These are phyloP conservation scores for Friedmanniomyces endolithicus DNA, from an alignment of 495 filamentous ascomycete species.

Conservation along the genomic window DNA sequence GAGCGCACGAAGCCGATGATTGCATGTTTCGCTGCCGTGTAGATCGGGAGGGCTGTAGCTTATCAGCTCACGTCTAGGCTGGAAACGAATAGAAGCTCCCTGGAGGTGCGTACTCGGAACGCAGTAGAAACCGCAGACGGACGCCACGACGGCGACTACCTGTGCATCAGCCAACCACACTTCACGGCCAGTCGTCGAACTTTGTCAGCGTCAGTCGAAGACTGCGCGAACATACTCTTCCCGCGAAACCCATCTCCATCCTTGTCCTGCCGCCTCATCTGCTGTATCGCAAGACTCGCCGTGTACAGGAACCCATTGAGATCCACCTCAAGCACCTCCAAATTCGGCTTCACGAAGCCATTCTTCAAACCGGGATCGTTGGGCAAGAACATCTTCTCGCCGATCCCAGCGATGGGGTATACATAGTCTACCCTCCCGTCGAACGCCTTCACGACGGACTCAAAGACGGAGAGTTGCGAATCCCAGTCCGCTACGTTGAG, in stretches of 20 bases:
- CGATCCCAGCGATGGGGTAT: constrained; percentile 22
- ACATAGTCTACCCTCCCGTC: constrained; percentile 21
- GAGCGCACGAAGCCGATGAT: constrained; percentile 22
- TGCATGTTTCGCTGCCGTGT: constrained; percentile 23
- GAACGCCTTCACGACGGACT: constrained; percentile 14
- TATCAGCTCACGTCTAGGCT: neutral
- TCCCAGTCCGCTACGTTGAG: constrained; percentile 20
- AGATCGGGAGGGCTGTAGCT: constrained; percentile 17
- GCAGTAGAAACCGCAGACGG: constrained; percentile 24
- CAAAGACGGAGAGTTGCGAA: constrained; percentile 18
- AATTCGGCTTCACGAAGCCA: constrained; percentile 19
- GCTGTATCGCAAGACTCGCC: constrained; percentile 19
- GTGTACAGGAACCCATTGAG: constrained; percentile 21
- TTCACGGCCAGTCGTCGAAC: no score
- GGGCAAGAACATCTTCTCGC: constrained; percentile 13
- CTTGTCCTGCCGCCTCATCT: constrained; percentile 22
- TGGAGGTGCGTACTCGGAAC: constrained; percentile 13
- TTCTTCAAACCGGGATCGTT: constrained; percentile 10
- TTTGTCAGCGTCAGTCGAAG: no score
- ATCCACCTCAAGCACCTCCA: constrained; percentile 21
- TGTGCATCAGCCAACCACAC: no score
- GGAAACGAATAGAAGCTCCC: neutral
- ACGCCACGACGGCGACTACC: constrained; percentile 18
- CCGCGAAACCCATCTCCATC: constrained; percentile 18
- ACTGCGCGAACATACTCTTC: constrained; percentile 14